These are phyloP conservation scores for Helenozyma baotianmanensis DNA, from an alignment of 805 yeast genomes.

Conservation along the genomic window DNA sequence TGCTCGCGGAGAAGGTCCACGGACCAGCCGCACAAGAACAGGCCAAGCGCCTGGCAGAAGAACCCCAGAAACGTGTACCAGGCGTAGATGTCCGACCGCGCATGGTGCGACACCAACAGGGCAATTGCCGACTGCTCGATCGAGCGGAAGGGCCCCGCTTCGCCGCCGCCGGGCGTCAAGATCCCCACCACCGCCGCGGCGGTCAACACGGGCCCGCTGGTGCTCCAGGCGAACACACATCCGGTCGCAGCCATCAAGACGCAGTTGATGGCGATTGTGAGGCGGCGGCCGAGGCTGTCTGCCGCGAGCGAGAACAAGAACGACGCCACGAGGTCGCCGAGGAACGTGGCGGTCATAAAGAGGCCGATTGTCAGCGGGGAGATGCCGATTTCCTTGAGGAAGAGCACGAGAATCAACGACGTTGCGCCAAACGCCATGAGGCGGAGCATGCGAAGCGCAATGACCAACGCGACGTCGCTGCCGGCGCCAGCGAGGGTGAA, in stretches of 20 bases:
- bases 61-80: slow-evolving; percentile 53
- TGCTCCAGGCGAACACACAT: slow-evolving; percentile 28
- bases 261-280: slow-evolving; percentile 36
- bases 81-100: slow-evolving; percentile 51
- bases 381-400: slow-evolving; percentile 38
- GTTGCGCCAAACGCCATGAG: slow-evolving; percentile 35
- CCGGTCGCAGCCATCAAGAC: slow-evolving; percentile 42
- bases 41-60: slow-evolving; percentile 44
- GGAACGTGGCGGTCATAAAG: slow-evolving; percentile 43
- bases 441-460: slow-evolving; percentile 30
- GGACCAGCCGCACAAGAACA: slow-evolving; percentile 34
- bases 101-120: slow-evolving; percentile 35
- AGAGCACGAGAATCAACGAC: slow-evolving; percentile 40
- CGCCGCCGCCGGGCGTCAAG: slow-evolving; percentile 56
- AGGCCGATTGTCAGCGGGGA: slow-evolving; percentile 42
- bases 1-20: slow-evolving; percentile 13
- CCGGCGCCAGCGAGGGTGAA: slow-evolving; percentile 25
- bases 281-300: slow-evolving; percentile 45
- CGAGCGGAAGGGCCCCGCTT: slow-evolving; percentile 55
- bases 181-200: slow-evolving; percentile 44
- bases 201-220: slow-evolving; percentile 31
- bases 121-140: slow-evolving; percentile 53
- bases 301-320: slow-evolving; percentile 43
- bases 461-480: slow-evolving; percentile 28
- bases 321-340: slow-evolving; percentile 50